These are phyloP conservation scores for Leccinum longicurvipes DNA, from an alignment of 768 basidiomycete species.

Conservation along the genomic window DNA sequence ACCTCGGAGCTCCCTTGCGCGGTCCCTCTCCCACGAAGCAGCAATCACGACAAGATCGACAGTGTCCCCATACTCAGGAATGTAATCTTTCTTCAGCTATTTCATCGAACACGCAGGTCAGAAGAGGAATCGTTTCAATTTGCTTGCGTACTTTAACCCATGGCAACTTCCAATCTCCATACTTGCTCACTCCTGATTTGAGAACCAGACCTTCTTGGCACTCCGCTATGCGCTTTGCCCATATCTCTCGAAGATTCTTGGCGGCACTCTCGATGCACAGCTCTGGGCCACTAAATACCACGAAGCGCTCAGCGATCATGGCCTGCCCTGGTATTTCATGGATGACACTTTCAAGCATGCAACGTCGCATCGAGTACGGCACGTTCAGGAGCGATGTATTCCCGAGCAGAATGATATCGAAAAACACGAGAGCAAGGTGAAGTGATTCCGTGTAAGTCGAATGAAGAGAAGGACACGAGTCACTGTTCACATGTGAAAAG, in stretches of 20 bases:
- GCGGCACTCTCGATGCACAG: conserved; percentile 9
- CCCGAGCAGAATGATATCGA: conserved; percentile 77
- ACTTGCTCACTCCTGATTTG: conserved; percentile 66
- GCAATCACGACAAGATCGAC: conserved; percentile 77
- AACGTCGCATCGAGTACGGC: conserved; percentile 60
- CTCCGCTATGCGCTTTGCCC: conserved; percentile 49
- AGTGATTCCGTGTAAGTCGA: conserved; percentile 40
- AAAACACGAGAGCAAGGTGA: conserved; percentile 81
- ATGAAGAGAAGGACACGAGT: conserved; percentile 40
- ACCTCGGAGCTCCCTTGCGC: conserved; percentile 78
- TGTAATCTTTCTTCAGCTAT: conserved; percentile 81
- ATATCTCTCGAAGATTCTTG: conserved; percentile 39
- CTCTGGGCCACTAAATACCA: conserved; percentile 33
- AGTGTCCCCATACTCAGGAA: conserved; percentile 78
- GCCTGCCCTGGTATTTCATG: conserved; percentile 53
- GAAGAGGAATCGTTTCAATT: conserved; percentile 11
- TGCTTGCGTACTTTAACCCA: conserved; percentile 71
- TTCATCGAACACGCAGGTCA: background rate
- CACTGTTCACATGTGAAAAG: conserved; percentile 18
- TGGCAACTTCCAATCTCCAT: conserved; percentile 59
- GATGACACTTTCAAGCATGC: conserved; percentile 57
- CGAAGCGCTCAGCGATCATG: conserved; percentile 56
- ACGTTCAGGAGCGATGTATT: conserved; percentile 50
- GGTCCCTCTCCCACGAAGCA: conserved; percentile 74
- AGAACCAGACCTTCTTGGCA: conserved; percentile 72